A percentile compares a stretch with the other conserved stretches of the same genome.
phyloP scores from a whole-genome alignment of 208 protist genomes.

The Endotrypanum monterogeii region DNA sequence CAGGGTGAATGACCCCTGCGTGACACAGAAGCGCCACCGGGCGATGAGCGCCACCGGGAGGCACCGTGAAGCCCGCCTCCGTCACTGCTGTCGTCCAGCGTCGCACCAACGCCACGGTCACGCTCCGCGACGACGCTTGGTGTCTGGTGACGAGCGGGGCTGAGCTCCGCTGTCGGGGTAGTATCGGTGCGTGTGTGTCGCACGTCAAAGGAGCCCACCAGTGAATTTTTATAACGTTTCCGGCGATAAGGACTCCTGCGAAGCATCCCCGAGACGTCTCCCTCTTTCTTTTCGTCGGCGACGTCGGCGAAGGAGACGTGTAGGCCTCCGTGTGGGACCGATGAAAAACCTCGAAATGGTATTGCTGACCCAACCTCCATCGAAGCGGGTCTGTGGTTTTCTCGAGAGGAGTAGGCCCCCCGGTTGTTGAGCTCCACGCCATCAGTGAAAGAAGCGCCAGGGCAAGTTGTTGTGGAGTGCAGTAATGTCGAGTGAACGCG shows the following conservation, averaged over 20 bases:
- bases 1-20: not conserved
- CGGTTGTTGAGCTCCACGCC: not conserved
- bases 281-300: not conserved
- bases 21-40: not conserved
- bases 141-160: not conserved
- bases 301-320: constrained; percentile 24
- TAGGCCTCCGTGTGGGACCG: not conserved
- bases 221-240: not conserved
- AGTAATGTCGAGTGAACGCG: not conserved
- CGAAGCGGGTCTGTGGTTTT: not conserved
- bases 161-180: not conserved
- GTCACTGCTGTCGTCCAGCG: not conserved
- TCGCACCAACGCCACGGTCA: not conserved
- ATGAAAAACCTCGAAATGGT: not conserved
- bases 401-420: not conserved
- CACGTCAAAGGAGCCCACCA: not conserved
- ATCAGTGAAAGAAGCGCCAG: not conserved
- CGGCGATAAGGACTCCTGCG: not conserved
- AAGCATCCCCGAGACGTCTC: not conserved
- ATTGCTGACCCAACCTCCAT: not conserved
- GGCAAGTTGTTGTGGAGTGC: not conserved
- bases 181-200: not conserved
- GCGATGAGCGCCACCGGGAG: not conserved
- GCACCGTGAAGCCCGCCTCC: not conserved
- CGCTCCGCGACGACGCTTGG: not conserved